A percentile compares a stretch with the other conserved stretches of the same genome.
Evolutionary conservation across 495 filamentous ascomycete species (phyloP).

Genomic region (Annulohypoxylon moriforme): DNA sequence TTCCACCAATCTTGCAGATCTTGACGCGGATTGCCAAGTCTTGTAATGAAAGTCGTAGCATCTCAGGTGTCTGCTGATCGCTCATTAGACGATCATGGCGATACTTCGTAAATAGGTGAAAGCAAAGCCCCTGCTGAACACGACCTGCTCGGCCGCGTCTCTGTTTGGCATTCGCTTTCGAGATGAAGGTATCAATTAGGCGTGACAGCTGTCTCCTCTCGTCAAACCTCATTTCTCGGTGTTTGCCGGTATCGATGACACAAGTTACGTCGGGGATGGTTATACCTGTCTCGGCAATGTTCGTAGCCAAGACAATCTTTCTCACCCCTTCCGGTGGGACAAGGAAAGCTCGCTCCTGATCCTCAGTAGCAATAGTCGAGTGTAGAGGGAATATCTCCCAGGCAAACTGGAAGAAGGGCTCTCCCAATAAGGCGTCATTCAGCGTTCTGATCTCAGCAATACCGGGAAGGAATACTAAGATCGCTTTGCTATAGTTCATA

Average conservation of each 20-base stretch:
- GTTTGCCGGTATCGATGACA: constrained; percentile 93
- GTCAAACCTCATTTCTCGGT: constrained; percentile 96
- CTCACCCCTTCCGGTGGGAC: constrained; percentile 81
- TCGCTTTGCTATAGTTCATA: constrained; percentile 82
- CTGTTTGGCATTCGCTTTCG: constrained; percentile 92
- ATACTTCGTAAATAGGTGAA: constrained; percentile 91
- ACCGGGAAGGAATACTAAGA: constrained; percentile 93
- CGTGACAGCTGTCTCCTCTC: constrained; percentile 90
- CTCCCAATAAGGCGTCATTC: constrained; percentile 80
- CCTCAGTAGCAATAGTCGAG: constrained; percentile 94
- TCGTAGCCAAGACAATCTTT: constrained; percentile 95
- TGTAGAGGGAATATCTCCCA: constrained; percentile 92
- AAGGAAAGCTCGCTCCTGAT: constrained; percentile 91
- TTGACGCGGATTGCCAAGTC: constrained; percentile 97
- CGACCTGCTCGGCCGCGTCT: constrained; percentile 94
- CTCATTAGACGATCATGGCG: constrained; percentile 83
- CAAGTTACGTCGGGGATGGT: constrained; percentile 97
- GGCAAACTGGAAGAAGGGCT: constrained; percentile 71
- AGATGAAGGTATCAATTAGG: constrained; percentile 92
- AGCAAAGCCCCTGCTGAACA: constrained; percentile 92
- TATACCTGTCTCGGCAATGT: constrained; percentile 97
- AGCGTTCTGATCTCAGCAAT: constrained; percentile 91
- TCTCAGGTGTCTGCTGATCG: constrained; percentile 93
- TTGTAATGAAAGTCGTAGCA: constrained; percentile 92
- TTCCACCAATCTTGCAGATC: constrained; percentile 91